phyloP scores from a whole-genome alignment of 2,329 filamentous ascomycete genomes.

The Apiospora saccharicola region DNA sequence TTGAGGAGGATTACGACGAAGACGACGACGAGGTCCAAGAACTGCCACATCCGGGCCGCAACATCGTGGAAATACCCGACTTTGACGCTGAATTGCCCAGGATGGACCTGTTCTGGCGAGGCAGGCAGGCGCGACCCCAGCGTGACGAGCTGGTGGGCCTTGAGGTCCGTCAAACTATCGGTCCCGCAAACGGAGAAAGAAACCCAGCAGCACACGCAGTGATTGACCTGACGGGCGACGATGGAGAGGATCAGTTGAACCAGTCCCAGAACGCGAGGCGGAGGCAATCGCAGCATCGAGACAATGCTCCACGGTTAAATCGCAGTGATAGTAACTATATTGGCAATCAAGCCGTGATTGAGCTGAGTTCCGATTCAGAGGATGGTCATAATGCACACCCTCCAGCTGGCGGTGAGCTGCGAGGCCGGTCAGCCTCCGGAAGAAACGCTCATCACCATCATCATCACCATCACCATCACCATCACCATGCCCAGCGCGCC shows the following conservation, averaged over 20 bases:
- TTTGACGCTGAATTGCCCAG: background rate
- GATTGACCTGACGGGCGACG: constrained; percentile 29
- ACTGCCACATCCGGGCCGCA: background rate
- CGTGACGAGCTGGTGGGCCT: constrained; percentile 26
- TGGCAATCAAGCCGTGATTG: constrained; percentile 32
- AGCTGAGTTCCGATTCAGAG: constrained; percentile 41
- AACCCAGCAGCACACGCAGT: constrained; percentile 14
- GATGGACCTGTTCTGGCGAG: background rate
- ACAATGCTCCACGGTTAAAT: constrained; percentile 36
- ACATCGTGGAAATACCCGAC: background rate
- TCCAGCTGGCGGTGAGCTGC: background rate
- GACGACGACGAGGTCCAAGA: constrained; percentile 3
- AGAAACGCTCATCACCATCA: constrained; percentile 17
- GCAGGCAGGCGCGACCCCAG: background rate
- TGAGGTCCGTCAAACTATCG: constrained; percentile 11
- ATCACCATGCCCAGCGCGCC: constrained; percentile 9
- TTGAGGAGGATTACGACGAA: background rate
- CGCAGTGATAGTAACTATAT: constrained; percentile 42
- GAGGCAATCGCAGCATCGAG: constrained; percentile 26
- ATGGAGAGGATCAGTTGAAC: constrained; percentile 23
- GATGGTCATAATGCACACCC: constrained; percentile 30
- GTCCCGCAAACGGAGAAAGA: background rate
- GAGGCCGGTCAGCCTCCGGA: background rate
- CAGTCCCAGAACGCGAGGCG: constrained; percentile 28
- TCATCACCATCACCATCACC: constrained; percentile 22